phyloP scores from a whole-genome alignment of 2,329 filamentous ascomycete species.

The Trichoderma asperellum region DNA sequence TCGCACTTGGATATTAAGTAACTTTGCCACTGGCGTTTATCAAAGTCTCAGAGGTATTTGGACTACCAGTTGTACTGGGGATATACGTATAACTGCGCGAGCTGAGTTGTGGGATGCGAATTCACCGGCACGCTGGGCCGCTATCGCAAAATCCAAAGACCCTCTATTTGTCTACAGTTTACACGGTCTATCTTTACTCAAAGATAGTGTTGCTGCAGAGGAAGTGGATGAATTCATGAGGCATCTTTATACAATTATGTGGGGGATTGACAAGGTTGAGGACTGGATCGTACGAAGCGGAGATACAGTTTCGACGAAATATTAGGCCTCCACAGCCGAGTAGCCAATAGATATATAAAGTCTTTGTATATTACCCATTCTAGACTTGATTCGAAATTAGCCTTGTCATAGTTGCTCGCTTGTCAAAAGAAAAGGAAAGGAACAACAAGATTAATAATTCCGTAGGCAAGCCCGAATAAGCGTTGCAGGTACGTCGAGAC shows the following conservation, averaged over 20 bases:
- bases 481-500: background rate
- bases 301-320: no score
- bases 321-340: no score
- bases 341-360: no score
- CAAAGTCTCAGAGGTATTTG: no score
- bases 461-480: background rate
- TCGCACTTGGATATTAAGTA: no score
- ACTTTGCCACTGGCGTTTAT: no score
- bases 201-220: background rate
- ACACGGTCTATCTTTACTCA: background rate
- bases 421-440: background rate
- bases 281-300: background rate
- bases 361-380: background rate
- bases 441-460: background rate
- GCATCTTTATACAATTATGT: conserved; percentile 8
- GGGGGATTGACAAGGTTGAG: background rate
- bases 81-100: background rate
- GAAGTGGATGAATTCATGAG: background rate
- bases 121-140: background rate
- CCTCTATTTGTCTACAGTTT: background rate
- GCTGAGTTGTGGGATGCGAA: background rate
- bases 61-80: background rate
- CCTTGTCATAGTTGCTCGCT: background rate
- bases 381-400: conserved; percentile 7
- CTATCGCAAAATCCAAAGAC: background rate